Evolutionary conservation across 2,329 filamentous ascomycete genomes (phyloP), one percentile per base, ranked within the genome.

Genomic region (Helicocarpus griseus): DNA sequence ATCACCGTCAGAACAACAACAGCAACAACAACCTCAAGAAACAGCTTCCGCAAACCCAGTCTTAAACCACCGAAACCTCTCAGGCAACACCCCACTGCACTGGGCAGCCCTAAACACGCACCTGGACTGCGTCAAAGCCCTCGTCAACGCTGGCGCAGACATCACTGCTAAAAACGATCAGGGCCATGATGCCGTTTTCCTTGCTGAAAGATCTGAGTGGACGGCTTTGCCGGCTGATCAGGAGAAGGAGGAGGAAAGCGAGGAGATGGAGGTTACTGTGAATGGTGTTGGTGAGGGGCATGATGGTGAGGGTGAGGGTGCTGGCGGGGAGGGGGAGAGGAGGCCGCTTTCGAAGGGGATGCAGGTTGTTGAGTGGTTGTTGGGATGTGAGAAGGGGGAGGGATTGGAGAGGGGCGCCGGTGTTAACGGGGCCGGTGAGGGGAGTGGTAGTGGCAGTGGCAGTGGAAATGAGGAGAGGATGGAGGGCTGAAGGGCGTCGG

Each of bases 101-200:
- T 97, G 90, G 90, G 91, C 91, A 0, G 87, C 89, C 0, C 73
- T 96, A 51, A 93, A 94, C 50, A 90, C 90, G 1, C 90, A 96
- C 62, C 73, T 97, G 2, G 80, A 84, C 5, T 80, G 83, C 3
- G 88, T 95, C 5, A 87, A 90, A 72, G 71, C 82, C 0, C 77
- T 98, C 11, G 76, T 95, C 1, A 81, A 83, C 41, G 75, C 81
- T 2, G 89, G 89, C 2, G 89, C 89, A 1, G 85, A 89, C 53
- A 83, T 89, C 4, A 82, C 82, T 9, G 73, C 89, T 29, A 83
- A 83, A 63, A 97, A 97, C 65, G 81, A 84, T 63, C 86, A 86
- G 45, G 89, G 94, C 26, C 87, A 95, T 61, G 85, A 90, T 60
- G 82, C 86, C 2, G 73, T 89, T 2, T 87, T 89, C 60, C 73